Base-by-base conservation (phyloP, 495 filamentous ascomycete genomes). In the Aspergillus nidulans region DNA sequence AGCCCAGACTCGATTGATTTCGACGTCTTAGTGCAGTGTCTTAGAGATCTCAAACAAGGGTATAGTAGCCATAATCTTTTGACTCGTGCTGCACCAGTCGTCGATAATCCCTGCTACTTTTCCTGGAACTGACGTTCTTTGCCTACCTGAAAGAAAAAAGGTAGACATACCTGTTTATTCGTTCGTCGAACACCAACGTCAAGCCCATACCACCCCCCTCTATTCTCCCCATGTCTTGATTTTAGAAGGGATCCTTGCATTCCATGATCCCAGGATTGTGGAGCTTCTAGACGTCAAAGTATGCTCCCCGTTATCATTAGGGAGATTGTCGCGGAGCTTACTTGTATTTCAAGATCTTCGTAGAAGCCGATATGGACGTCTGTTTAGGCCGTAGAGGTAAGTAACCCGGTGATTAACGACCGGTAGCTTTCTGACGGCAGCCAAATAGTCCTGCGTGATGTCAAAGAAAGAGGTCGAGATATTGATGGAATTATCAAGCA, bases 211-310 rank as follows among this genome's bases (percentile, higher is more conserved):
- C 0, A 92, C 85, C 2, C 84, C 85, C 6, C 88, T 98, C 45
- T 98, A 98, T 62, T 97, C 95, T 28, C 92, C 92, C 12, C 94
- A 95, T 72, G 94, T 98, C 32, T 72, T 98, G 20, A 92, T 98
- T 43, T 74, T 98, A 25, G 94, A 98, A 74, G 94, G 94, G 6
- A 98, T 98, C 32, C 88, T 97, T 70, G 94, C 94, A 1, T 75
- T 98, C 10, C 90, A 96, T 69, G 94, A 98, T 63, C 83, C 81
- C 21, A 80, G 92, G 53, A 84, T 98, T 12, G 75, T 94, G 47
- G 89, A 95, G 4, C 70, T 98, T 45, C 74, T 97, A 56, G 94
- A 98, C 73, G 86, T 97, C 74, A 95, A 88, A 78, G 89, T 91
- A 78, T 51, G 43, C 42, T 55, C 52, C 57, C 23, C 48, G 34